phyloP scores from a whole-genome alignment of 352 stramenopile genomes.

The Salisapilia sapeloensis region DNA sequence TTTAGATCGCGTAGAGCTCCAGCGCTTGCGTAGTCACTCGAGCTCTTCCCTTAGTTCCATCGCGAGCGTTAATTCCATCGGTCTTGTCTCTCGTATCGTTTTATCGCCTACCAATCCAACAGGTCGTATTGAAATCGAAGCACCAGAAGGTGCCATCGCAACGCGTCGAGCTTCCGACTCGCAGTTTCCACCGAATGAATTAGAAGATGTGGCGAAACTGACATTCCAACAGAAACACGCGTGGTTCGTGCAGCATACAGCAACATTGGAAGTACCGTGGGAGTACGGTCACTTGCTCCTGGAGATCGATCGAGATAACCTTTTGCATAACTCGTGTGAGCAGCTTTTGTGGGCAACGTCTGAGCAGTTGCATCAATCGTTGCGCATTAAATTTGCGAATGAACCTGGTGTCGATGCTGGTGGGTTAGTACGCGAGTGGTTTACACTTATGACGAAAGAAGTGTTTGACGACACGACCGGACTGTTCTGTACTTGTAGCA shows the following conservation, averaged over 20 bases:
- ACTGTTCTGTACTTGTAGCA: slow-evolving; percentile 60
- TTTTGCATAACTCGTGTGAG: slow-evolving; percentile 82
- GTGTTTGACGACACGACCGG: slow-evolving; percentile 77
- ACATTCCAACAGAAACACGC: slow-evolving; percentile 80
- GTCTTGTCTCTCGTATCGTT: slow-evolving; percentile 58
- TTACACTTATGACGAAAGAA: slow-evolving; percentile 79
- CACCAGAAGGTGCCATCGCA: slow-evolving; percentile 34
- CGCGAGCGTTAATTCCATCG: slow-evolving; percentile 38
- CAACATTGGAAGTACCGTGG: slow-evolving; percentile 72
- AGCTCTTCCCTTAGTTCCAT: slow-evolving; percentile 41
- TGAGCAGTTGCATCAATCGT: slow-evolving; percentile 72
- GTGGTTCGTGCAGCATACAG: slow-evolving; percentile 79
- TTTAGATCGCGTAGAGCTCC: slow-evolving; percentile 53
- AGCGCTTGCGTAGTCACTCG: slow-evolving; percentile 35
- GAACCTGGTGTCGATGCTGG: slow-evolving; percentile 84
- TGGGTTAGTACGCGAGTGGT: slow-evolving; percentile 84
- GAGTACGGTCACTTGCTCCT: slow-evolving; percentile 74
- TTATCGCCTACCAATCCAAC: slow-evolving; percentile 59
- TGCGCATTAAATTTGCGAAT: slow-evolving; percentile 83
- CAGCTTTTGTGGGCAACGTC: slow-evolving; percentile 70
- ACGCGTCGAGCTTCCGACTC: slow-evolving; percentile 29
- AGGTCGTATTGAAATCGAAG: slow-evolving; percentile 52
- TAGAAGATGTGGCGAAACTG: slow-evolving; percentile 45
- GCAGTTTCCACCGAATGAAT: slow-evolving; percentile 45
- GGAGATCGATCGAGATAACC: slow-evolving; percentile 75